Conservation (phyloP, 164 flowering plant species). For the Hamamelis virginiana region DNA sequence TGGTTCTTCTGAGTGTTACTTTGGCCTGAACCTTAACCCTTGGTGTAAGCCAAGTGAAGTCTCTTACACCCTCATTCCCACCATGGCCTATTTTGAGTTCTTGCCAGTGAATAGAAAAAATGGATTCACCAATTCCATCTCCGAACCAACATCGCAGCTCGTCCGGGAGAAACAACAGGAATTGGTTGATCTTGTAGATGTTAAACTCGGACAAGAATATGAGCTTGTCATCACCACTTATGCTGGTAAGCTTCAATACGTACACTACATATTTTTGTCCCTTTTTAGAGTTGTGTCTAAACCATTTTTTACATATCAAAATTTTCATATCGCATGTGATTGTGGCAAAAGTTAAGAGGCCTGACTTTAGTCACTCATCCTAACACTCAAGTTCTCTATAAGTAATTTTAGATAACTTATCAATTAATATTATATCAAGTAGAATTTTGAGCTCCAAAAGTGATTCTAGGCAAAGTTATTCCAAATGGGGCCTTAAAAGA, state of each 20-base stretch:
- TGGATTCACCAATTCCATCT: slow-evolving; percentile 10
- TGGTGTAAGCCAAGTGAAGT: slow-evolving; percentile 56
- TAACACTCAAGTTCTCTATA: no score
- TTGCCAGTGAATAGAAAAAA: slow-evolving; percentile 40
- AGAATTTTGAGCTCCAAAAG: no score
- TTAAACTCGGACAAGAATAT: slow-evolving; percentile 57
- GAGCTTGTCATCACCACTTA: slow-evolving; percentile 75
- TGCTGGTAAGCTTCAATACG: slow-evolving; percentile 38
- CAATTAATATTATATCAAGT: no score
- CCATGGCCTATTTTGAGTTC: slow-evolving; percentile 77
- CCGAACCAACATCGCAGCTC: slow-evolving; percentile 1
- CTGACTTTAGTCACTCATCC: no score
- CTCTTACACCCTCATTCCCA: slow-evolving; percentile 63
- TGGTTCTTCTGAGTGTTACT: slow-evolving; percentile 74
- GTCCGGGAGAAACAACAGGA: slow-evolving; percentile 18
- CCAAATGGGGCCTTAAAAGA: no score
- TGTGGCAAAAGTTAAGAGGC: no score
- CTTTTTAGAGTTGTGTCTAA: no score
- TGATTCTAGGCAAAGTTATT: no score
- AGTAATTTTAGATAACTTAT: no score
- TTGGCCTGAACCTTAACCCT: slow-evolving; percentile 66
- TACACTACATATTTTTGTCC: no score
- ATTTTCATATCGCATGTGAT: no score
- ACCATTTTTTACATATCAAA: no score
- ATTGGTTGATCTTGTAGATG: slow-evolving; percentile 55